Conservation (phyloP, 73 alveolate species). For the Tetrahymena malaccensis region DNA sequence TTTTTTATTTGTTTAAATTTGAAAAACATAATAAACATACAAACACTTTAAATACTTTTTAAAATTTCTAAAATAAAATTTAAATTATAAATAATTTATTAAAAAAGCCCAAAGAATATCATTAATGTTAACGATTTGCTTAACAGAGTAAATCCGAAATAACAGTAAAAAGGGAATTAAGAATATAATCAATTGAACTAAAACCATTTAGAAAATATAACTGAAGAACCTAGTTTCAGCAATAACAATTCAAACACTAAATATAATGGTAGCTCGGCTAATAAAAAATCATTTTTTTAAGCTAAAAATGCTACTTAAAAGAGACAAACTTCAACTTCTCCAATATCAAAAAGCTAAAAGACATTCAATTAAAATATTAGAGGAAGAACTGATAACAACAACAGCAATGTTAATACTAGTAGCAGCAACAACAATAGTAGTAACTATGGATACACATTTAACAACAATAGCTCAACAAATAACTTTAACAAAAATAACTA, state of each 20-base stretch:
- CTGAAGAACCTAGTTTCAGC: background rate
- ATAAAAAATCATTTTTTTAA: background rate
- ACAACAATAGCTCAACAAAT: background rate
- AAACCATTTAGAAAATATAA: background rate
- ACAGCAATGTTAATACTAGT: background rate
- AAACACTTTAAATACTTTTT: background rate
- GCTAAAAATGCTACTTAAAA: background rate
- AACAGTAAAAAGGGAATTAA: background rate
- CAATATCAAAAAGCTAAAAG: background rate
- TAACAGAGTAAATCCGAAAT: background rate
- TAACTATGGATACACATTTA: background rate
- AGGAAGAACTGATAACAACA: background rate
- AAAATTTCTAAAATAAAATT: no score
- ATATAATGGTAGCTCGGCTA: background rate
- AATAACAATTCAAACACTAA: background rate
- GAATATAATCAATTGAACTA: background rate
- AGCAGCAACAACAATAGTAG: background rate
- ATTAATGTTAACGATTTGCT: background rate
- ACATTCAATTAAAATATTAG: background rate
- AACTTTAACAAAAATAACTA: background rate
- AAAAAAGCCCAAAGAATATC: background rate
- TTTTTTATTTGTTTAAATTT: background rate
- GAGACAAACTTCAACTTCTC: background rate
- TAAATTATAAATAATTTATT: background rate
- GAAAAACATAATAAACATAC: background rate